Base-by-base conservation (phyloP, 345 rosid genomes). In the Hypericum androsaemum region DNA sequence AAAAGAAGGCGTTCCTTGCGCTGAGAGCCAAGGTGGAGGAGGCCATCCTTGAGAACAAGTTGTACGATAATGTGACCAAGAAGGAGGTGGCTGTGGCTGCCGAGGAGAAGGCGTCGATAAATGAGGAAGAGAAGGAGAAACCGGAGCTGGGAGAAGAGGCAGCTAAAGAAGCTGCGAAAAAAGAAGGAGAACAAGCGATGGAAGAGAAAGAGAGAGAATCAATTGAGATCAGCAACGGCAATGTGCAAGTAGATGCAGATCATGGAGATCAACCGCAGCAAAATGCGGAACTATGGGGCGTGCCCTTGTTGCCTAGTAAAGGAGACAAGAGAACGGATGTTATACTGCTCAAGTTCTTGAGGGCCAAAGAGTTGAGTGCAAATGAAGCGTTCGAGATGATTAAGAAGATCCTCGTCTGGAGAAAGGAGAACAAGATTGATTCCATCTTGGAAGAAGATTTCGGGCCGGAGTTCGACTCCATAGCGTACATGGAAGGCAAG, bases 21-120 rank as follows among this genome's bases (percentile, higher is more conserved):
- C 50, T 71, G 10, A 58, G 60, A 52, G 54, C 53, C 1, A 66
- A 51, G 54, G 10, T 71, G 5, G 72, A 71, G 39, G 71, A 71
- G 47, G 68, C 71, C 0, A 59, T 66, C 8, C 60, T 59, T 9
- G 43, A 37, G 9, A 71, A 66, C 46, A 53, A 59, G 35, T 35
- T 71, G 7, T 62, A 58, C 43, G 15, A 55, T 35, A 54, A 43
- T 12, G 50, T 43, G 40, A 46, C 32, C 32, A n/a, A n/a, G n/a
- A n/a, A n/a, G n/a, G n/a, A n/a, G n/a, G n/a, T n/a, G n/a, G n/a
- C n/a, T n/a, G n/a, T n/a, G n/a, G n/a, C n/a, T n/a, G n/a, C n/a
- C n/a, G 32, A 22, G 32, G 32, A 22, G 32, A 22, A 22, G 32
- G 4, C 32, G 4, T 22, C 4, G 32, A 22, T 22, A 22, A 22